Evolutionary conservation across 805 yeast species (phyloP), one percentile per base, ranked within the genome.

Genomic region (Candida orba): DNA sequence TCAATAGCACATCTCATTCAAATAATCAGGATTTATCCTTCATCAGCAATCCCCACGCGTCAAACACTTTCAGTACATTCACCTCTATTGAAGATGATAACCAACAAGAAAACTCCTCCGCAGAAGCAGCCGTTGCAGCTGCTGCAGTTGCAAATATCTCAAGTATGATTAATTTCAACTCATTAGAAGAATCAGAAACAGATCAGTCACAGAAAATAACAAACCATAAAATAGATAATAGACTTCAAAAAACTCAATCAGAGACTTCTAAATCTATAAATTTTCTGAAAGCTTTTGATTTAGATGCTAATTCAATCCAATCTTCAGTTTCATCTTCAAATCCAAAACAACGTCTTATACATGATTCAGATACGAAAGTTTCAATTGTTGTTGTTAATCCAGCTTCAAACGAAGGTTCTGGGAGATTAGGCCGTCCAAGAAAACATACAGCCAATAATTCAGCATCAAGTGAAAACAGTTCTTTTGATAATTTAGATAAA

Each of bases 311-410:
- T 13, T 13, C 12, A 27, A 2, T 24, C 15, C 33, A 25, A 31
- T 18, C 36, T 4, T 34, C 36, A 23, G 25, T 24, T 6, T 34
- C 33, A n/a, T 20, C 45, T 12, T 35, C 36, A 18, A 42, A 50
- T n/a, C 56, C 60, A 25, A 57, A 52, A 30, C 60, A 56, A 37
- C 39, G 43, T n/a, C 36, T 58, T 5, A 27, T 52, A 7, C 54
- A 52, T 36, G 59, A 55, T 31, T 36, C 52, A 1, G 34, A 35
- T 10, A 50, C 60, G 3, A 47, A 55, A 24, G 54, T 58, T 15
- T 51, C 52, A 36, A 47, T 58, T 13, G 60, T 58, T 14, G 57
- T 56, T 12, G 62, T 58, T 4, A 54, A 58, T 39, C 62, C 62
- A 0, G 54, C 50, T 5, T 48, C 54, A 14, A 47, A 20, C 4